These are phyloP conservation scores for Pulveroboletus sp. DNA, from an alignment of 768 basidiomycete species.

Conservation along the genomic window DNA sequence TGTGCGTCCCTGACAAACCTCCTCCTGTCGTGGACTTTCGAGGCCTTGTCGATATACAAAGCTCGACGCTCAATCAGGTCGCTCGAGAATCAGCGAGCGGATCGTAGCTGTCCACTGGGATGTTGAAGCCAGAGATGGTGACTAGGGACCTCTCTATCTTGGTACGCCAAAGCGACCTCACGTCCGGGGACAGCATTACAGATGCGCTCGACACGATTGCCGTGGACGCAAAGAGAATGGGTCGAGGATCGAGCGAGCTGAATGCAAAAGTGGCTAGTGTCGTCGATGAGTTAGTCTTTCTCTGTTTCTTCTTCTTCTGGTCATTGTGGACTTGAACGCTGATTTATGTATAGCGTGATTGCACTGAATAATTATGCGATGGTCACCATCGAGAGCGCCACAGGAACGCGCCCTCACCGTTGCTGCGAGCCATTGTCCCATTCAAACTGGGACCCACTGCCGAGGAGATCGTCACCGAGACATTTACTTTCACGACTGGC, in stretches of 20 bases:
- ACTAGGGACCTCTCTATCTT: conserved; percentile 62
- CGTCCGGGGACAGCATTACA: conserved; percentile 54
- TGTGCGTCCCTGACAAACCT: conserved; percentile 37
- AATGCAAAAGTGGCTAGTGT: conserved; percentile 64
- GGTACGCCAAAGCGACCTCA: conserved; percentile 60
- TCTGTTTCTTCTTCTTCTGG: not conserved
- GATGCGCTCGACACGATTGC: conserved; percentile 51
- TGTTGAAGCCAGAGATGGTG: conserved; percentile 77
- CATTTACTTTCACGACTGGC: conserved; percentile 62
- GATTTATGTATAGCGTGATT: conserved; percentile 66
- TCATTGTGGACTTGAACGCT: too few relatives aligned
- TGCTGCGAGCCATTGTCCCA: conserved; percentile 39
- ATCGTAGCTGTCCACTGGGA: conserved; percentile 57
- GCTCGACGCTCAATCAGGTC: conserved; percentile 58
- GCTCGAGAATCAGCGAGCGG: conserved; percentile 56
- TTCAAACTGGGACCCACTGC: conserved; percentile 34
- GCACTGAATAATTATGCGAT: conserved; percentile 73
- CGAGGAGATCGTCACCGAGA: conserved; percentile 45
- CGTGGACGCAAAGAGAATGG: conserved; percentile 56
- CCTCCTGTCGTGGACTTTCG: conserved; percentile 54
- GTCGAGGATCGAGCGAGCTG: conserved; percentile 56
- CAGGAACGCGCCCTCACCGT: conserved; percentile 23
- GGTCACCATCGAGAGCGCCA: conserved; percentile 45
- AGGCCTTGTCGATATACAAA: conserved; percentile 55
- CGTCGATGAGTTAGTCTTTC: conserved; percentile 60